These are phyloP conservation scores for Cichorium intybus DNA, from an alignment of 140 eudicot genomes.

Conservation along the genomic window DNA sequence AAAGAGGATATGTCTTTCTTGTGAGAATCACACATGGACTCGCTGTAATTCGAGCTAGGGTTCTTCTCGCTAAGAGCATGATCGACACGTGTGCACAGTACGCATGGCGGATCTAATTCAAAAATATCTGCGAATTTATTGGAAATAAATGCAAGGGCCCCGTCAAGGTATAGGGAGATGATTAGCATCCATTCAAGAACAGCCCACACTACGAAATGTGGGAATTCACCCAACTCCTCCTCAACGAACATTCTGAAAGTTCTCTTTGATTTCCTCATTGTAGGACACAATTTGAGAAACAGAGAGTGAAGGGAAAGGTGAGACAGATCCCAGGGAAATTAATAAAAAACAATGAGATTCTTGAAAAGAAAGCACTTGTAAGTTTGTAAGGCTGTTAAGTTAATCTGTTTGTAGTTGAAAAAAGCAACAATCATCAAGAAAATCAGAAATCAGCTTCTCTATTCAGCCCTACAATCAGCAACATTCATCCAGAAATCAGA, in stretches of 20 bases:
- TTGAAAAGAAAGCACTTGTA: background rate
- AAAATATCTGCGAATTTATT: slow-evolving; percentile 59
- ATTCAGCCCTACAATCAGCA: no score
- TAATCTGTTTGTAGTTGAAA: no score
- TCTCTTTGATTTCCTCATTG: slow-evolving; percentile 28
- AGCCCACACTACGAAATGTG: slow-evolving; percentile 59
- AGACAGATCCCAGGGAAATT: no score
- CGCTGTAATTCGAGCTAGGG: slow-evolving; percentile 50
- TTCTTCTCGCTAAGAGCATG: slow-evolving; percentile 49
- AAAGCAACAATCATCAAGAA: no score
- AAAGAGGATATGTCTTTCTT: slow-evolving; percentile 79
- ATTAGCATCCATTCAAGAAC: slow-evolving; percentile 76
- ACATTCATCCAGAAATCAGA: no score
- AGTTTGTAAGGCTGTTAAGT: no score
- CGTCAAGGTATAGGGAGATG: slow-evolving; percentile 56
- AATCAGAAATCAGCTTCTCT: no score
- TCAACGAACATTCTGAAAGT: slow-evolving; percentile 52
- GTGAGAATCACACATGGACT: slow-evolving; percentile 77
- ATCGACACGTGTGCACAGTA: slow-evolving; percentile 82
- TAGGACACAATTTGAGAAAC: background rate
- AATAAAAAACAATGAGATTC: no score
- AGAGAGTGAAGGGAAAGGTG: slow-evolving; percentile 14
- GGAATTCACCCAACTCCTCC: slow-evolving; percentile 53
- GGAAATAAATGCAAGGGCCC: slow-evolving; percentile 50
- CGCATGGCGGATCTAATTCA: slow-evolving; percentile 62